Evolutionary conservation across 495 filamentous ascomycete genomes (phyloP), one percentile per base, ranked within the genome.

Genomic region (Podospora australis): DNA sequence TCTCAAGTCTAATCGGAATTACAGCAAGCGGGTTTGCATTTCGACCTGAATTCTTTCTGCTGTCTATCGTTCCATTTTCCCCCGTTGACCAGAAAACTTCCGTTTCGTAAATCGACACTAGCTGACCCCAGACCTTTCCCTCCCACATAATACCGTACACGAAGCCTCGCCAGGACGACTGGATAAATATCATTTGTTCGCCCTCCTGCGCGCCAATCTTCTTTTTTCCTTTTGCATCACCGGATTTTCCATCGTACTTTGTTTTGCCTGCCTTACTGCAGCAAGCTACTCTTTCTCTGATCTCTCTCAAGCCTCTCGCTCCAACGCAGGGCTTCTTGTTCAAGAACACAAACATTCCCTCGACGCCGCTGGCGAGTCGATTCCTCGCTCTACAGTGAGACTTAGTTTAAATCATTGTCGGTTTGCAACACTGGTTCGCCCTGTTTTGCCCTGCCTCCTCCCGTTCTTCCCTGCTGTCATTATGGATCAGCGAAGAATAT

Each of bases 161-260:
- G 32, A 57, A 58, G 57, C 57, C 59, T 63, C 53, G 58, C 53
- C 32, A 39, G 41, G 21, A 48, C 43, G 40, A 57, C 53, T 63
- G 55, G 55, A 59, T 59, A 66, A 63, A 52, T 62, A 61, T 58
- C 53, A 50, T 61, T 61, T 48, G 57, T 44, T 51, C 48, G 22
- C 56, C 40, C 48, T 19, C 34, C 51, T 16, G 43, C 43, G 38
- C 46, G 50, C 58, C 55, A 54, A 57, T 52, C 50, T 17, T 39
- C 11, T 51, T 50, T 39, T 14, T 51, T 50, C 46, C 35, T 48
- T 49, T 40, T 49, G 50, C 28, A 59, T 52, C 58, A 49, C 44
- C 55, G 52, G 48, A 52, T 58, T 58, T 56, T 41, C 42, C 45
- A 50, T 46, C 48, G 26, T 19, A 22, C 38, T 22, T 6, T 22